Evolutionary conservation across 1,284 basidiomycete genomes (phyloP), one percentile per base, ranked within the genome.

Genomic region (Sporisorium sorghi): DNA sequence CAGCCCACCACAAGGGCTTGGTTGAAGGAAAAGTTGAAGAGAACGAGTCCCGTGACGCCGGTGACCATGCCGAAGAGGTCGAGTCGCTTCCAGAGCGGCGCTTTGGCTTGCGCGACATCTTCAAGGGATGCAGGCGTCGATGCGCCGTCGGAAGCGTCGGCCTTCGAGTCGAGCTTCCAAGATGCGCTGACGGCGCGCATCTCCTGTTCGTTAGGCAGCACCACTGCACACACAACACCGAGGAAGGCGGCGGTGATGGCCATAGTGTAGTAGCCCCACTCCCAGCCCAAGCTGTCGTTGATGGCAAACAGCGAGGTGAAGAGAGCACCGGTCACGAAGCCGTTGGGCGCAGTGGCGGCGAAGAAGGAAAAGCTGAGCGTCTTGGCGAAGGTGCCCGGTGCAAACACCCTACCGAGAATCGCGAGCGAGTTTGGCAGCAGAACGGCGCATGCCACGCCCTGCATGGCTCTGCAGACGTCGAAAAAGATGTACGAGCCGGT

Each of bases 1-100:
- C 80, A 81, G n/a, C 80, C 80, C 7, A 76, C 63, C 4, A 77
- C 64, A 10, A 64, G 57, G 3, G 76, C 78, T 51, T 81, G 80
- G 48, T 77, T 80, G 53, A 72, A 80, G 7, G 73, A 54, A 43
- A 77, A 72, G 57, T 77, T 78, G 71, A 81, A 70, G 3, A 81
- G 66, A 1, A 80, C 44, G 15, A 81, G 58, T 3, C 73, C 73
- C 1, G 52, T 30, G 4, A 80, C 70, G 40, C 73, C 80, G 0
- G 72, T 67, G 19, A 80, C 11, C 2, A 62, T 73, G 23, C 78
- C 78, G 39, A 73, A 65, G 26, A 61, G 52, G 42, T 80, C 77
- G 21, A 79, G 59, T 1, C 55, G 48, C 30, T 62, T 44, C 66
- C 65, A 69, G 10, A 69, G 35, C 1, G 66, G 39, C 30, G 37